These are phyloP conservation scores for Xylaria digitata DNA, from an alignment of 2,329 filamentous ascomycete species.

Conservation along the genomic window DNA sequence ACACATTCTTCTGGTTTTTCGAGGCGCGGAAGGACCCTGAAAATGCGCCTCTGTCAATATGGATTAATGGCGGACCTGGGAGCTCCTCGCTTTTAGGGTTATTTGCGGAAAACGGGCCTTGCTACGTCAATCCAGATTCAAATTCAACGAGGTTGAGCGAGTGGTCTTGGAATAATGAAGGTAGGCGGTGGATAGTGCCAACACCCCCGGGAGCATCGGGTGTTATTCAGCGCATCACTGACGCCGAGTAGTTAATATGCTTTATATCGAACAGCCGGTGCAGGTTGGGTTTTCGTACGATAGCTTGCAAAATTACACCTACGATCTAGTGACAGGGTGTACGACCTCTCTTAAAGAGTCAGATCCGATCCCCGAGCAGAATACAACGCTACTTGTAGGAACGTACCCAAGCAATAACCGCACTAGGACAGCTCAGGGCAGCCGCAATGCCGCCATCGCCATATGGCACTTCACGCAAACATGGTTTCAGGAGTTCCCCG, in stretches of 20 bases:
- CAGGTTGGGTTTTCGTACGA: conserved; percentile 73
- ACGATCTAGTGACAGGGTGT: conserved; percentile 55
- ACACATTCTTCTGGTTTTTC: conserved; percentile 58
- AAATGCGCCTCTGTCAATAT: conserved; percentile 60
- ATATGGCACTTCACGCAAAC: conserved; percentile 72
- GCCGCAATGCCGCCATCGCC: conserved; percentile 62
- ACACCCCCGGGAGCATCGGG: not conserved
- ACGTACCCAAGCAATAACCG: conserved; percentile 66
- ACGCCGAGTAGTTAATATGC: conserved; percentile 59
- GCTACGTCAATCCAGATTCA: conserved; percentile 57
- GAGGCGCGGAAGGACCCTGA: conserved; percentile 49
- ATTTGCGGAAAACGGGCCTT: conserved; percentile 64
- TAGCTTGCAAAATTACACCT: conserved; percentile 65
- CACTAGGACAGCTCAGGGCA: conserved; percentile 60
- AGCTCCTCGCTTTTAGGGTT: conserved; percentile 64
- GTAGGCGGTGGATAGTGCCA: conserved; percentile 29
- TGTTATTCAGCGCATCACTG: conserved; percentile 13
- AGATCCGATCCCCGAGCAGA: conserved; percentile 52
- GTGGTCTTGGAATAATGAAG: conserved; percentile 66
- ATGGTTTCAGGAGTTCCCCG: conserved; percentile 65
- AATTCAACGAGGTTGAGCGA: conserved; percentile 63
- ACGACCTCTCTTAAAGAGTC: conserved; percentile 51
- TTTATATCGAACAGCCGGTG: conserved; percentile 66
- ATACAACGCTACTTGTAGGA: conserved; percentile 57
- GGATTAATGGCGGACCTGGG: conserved; percentile 70